Base-by-base conservation (phyloP, 1,139 yeast species). In the Sugiyamaella japonica region DNA sequence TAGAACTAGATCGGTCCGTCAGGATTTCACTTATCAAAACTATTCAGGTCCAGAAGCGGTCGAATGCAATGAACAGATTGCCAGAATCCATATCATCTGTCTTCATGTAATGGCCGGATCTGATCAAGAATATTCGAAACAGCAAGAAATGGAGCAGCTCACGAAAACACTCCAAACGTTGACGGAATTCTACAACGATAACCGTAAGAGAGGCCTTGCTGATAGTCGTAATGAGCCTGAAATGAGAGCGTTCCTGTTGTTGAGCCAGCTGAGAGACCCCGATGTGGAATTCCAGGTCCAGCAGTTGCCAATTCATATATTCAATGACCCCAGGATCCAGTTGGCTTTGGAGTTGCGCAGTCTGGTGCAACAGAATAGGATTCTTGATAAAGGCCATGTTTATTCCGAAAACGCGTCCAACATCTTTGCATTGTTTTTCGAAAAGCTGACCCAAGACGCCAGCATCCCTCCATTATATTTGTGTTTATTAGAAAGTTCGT, bases 11-110 rank as follows among this genome's bases (percentile, higher is more conserved):
- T 89, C 98, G 0, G 91, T 95, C 41, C 79, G 99, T 65, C 98
- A 95, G 70, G 99, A 95, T 69, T 95, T 95, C 69, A 91, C 98
- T 0, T 90, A 89, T 66, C 99, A 95, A 67, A 93, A 93, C 66
- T 91, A 85, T 63, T 85, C 85, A 50, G 99, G 99, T 0, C 89
- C 93, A 0, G 98, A 93, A 68, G 95, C 98, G 0, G 81, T 93
- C 10, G 95, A 86, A 60, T 93, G 99, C 71, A 89, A 89, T 64
- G 99, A 95, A 69, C 76, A 86, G 52, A 95, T 95, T 63, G 97
- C 91, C 2, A 74, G 99, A 52, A 86, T 91, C 32, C 99, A 95
- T 68, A 77, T 93, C 40, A 67, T 89, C 17, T 85, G 89, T 0
- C 73, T 91, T 46, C 99, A 95, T 72, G 74, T 86, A 1, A 90